Conservation (phyloP, 805 yeast species). For the Ascoidea tarda region DNA sequence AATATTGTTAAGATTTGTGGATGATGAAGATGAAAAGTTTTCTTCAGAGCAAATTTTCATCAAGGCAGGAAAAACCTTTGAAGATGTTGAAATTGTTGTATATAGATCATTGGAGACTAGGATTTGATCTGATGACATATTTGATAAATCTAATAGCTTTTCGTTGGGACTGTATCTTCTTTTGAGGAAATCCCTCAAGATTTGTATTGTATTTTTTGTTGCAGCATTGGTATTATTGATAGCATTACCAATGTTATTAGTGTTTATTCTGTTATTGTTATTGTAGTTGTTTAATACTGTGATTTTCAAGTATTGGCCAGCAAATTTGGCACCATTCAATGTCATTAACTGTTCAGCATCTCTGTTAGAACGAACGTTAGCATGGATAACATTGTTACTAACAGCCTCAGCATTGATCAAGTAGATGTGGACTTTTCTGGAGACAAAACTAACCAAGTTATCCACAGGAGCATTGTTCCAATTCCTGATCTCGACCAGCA, state of each 20-base stretch:
- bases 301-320: constrained; percentile 54
- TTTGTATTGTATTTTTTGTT: constrained; percentile 38
- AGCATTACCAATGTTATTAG: too few species aligned
- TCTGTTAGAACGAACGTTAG: constrained; percentile 33
- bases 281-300: constrained; percentile 17
- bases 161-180: constrained; percentile 52
- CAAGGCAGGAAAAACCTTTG: constrained; percentile 83
- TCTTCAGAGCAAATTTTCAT: constrained; percentile 58
- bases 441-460: constrained; percentile 56
- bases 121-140: constrained; percentile 48
- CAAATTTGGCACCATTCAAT: constrained; percentile 71
- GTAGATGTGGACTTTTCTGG: constrained; percentile 47
- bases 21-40: too few species aligned
- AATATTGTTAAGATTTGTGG: too few species aligned
- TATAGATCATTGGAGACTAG: constrained; percentile 52
- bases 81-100: constrained; percentile 40
- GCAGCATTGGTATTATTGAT: constrained; percentile 9
- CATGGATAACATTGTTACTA: constrained; percentile 45
- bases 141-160: constrained; percentile 56
- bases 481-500: constrained; percentile 50
- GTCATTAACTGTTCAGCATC: constrained; percentile 47
- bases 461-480: constrained; percentile 72
- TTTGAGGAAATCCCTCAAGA: constrained; percentile 44
- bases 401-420: constrained; percentile 34
- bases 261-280: constrained; percentile 6